Base-by-base conservation (phyloP, 305 asterid genomes). In the Rubia balearica region DNA sequence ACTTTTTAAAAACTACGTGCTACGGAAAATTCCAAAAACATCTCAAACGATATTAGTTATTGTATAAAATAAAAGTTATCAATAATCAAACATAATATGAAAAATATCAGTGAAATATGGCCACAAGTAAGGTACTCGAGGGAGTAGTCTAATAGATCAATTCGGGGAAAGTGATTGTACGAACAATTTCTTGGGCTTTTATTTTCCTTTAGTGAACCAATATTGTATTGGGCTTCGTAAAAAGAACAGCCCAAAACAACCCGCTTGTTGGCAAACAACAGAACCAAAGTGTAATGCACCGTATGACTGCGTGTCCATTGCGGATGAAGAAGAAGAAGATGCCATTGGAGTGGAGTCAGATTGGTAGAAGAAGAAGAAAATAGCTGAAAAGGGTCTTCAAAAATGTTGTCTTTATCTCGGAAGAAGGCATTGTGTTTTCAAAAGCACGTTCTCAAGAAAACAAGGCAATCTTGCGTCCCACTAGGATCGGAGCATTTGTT, bases 401-500 rank as follows among this genome's bases (percentile, higher is more conserved):
- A 42, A 13, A 82, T 82, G 89, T 72, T 62, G 67, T 76, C 68
- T 24, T 61, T 73, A 70, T 70, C 77, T 67, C 76, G 70, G 1
- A 73, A 75, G 38, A 79, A 63, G 79, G 17, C 77, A 36, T 61
- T 64, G 71, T 68, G 65, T 40, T 59, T 62, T 60, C 75, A 61
- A 40, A 77, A 49, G 46, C 77, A 65, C 48, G 42, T 74, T 43
- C 67, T 86, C 83, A 83, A 80, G 70, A 79, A 76, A 80, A 68
- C 73, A 38, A 71, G 80, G 42, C 75, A 73, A 13, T 61, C 70
- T 67, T 75, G 53, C 61, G 45, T 68, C 76, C 69, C 71, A 27
- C 41, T 81, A n/a, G 77, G 77, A 77, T 77, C 84, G 69, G 80
- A 48, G 61, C 81, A 53, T 30, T 79, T 70, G 79, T 74, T 75